These are phyloP conservation scores for Prunus dulcis DNA, from an alignment of 306 rosid genomes.

Conservation along the genomic window DNA sequence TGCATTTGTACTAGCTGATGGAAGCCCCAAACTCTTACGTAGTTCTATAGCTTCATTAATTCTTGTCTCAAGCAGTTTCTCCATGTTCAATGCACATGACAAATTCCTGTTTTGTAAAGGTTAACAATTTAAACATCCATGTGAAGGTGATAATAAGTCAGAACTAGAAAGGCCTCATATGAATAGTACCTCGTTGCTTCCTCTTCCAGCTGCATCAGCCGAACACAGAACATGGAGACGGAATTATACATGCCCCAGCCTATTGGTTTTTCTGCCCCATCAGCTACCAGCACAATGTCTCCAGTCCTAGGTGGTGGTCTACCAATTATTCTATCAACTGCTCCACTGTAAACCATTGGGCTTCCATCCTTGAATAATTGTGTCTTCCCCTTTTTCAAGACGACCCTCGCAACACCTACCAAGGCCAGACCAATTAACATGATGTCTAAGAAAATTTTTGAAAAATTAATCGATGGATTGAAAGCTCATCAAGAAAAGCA, in stretches of 20 bases:
- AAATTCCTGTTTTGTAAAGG: conserved; percentile 47
- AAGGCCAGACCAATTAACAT: conserved; percentile 27
- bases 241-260: conserved; percentile 97
- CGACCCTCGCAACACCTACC: conserved; percentile 85
- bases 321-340: conserved; percentile 87
- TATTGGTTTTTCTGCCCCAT: conserved; percentile 77
- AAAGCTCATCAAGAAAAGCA: neutral
- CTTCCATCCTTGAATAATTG: conserved; percentile 96
- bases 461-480: neutral
- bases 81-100: conserved; percentile 59
- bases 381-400: conserved; percentile 87
- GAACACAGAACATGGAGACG: conserved; percentile 84
- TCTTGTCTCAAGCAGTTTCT: conserved; percentile 73
- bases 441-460: conserved; percentile 25
- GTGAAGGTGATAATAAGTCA: conserved; percentile 6
- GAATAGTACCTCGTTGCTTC: conserved; percentile 62
- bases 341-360: conserved; percentile 97
- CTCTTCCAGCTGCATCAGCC: conserved; percentile 86
- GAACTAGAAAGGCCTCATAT: conserved; percentile 8
- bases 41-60: conserved; percentile 57
- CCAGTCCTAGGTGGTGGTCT: conserved; percentile 92
- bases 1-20: conserved; percentile 69
- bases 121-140: conserved; percentile 15
- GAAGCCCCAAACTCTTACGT: conserved; percentile 75
- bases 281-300: conserved; percentile 79